A percentile compares a stretch with the other conserved stretches of the same genome.
Conservation (phyloP, 169 alveolate genomes). For the Blepharisma undulans region DNA sequence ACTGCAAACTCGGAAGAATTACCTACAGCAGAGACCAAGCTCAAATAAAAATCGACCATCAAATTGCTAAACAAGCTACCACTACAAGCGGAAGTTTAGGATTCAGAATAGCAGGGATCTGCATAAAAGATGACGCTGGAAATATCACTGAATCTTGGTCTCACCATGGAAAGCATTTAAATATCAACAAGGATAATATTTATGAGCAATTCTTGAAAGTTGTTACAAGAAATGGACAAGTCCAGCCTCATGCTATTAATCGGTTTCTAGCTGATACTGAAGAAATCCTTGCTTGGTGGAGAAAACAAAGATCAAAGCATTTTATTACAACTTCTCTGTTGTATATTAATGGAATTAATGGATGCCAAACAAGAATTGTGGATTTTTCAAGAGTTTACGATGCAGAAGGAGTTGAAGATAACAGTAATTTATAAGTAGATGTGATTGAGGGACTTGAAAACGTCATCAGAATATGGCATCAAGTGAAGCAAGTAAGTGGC, state of each 20-base stretch:
- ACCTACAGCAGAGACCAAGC: background rate
- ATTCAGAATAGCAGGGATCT: background rate
- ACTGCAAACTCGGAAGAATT: constrained; percentile 28
- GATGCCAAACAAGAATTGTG: constrained; percentile 14
- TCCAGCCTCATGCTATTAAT: background rate
- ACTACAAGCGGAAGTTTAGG: constrained; percentile 24
- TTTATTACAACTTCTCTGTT: constrained; percentile 9
- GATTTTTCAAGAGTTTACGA: constrained; percentile 33
- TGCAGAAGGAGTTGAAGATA: constrained; percentile 1
- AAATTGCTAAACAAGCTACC: background rate
- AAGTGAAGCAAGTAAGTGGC: background rate
- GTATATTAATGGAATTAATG: constrained; percentile 1
- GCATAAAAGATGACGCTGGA: background rate
- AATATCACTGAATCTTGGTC: background rate
- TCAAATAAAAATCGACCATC: background rate
- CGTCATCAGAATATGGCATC: constrained; percentile 2
- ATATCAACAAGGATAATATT: background rate
- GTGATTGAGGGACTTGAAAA: constrained; percentile 29
- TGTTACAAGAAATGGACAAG: background rate
- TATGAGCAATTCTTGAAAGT: background rate
- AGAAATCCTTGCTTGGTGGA: constrained; percentile 25
- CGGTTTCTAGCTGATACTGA: background rate
- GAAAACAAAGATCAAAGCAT: constrained; percentile 10
- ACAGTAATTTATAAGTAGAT: constrained; percentile 8
- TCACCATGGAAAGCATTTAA: background rate